Evolutionary conservation across 768 basidiomycete genomes (phyloP).

Genomic region (Crucibulum laeve): DNA sequence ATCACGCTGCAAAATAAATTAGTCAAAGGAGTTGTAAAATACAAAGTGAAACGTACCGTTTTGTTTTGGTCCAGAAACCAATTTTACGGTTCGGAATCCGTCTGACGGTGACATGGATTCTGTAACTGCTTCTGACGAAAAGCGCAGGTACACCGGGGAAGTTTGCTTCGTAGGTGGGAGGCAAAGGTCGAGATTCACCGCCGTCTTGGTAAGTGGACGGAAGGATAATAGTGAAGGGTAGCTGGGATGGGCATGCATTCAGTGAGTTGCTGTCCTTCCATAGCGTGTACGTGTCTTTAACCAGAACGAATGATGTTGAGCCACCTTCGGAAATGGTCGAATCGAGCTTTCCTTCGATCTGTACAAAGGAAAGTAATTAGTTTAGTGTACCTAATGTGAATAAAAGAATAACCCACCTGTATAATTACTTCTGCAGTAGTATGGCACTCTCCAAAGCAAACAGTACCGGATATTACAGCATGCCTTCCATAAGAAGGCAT

Average conservation of each 20-base stretch:
- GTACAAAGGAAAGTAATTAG: background rate
- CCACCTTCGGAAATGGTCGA: conserved; percentile 32
- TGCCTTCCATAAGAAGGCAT: conserved; percentile 43
- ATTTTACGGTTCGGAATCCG: conserved; percentile 33
- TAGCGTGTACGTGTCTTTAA: conserved; percentile 26
- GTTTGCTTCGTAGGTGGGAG: conserved; percentile 40
- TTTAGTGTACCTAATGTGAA: background rate
- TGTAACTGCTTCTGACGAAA: conserved; percentile 38
- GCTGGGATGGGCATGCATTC: conserved; percentile 20
- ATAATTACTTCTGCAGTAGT: conserved; percentile 37
- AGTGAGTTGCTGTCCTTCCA: conserved; percentile 22
- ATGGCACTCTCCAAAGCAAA: conserved; percentile 34
- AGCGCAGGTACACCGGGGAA: conserved; percentile 30
- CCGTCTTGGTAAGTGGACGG: conserved; percentile 41
- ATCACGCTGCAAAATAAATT: conserved; percentile 29
- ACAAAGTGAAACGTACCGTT: conserved; percentile 31
- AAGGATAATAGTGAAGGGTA: conserved; percentile 40
- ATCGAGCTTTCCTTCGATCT: conserved; percentile 42
- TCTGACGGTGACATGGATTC: conserved; percentile 36
- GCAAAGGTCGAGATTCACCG: conserved; percentile 29
- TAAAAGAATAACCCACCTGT: conserved; percentile 29
- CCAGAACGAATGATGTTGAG: conserved; percentile 25
- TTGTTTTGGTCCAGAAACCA: conserved; percentile 39
- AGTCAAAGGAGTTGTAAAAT: background rate
- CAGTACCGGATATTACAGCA: conserved; percentile 33